Conservation (phyloP, 2,329 filamentous ascomycete genomes). For the Juglanconis oblonga region DNA sequence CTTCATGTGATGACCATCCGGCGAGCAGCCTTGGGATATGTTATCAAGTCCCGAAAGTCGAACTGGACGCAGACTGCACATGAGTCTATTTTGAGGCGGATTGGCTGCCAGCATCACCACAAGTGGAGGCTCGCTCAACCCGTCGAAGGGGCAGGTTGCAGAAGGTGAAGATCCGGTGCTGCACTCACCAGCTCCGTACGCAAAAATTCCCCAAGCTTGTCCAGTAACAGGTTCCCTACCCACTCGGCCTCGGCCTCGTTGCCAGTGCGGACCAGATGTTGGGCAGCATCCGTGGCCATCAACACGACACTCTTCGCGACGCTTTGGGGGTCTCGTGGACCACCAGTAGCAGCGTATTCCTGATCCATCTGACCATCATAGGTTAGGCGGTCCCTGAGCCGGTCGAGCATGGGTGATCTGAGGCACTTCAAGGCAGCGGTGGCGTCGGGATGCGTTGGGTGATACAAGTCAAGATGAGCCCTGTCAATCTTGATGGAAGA, state of each 20-base stretch:
- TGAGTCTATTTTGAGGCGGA: neutral
- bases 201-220: conserved; percentile 23
- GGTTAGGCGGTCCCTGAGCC: conserved; percentile 22
- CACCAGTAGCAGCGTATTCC: conserved; percentile 12
- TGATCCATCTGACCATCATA: conserved; percentile 22
- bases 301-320: conserved; percentile 29
- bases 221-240: conserved; percentile 30
- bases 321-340: conserved; percentile 23
- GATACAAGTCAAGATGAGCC: conserved; percentile 54
- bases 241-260: conserved; percentile 38
- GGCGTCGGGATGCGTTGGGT: conserved; percentile 49
- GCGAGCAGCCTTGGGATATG: too few species aligned
- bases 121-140: neutral
- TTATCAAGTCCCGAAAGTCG: neutral
- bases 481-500: conserved; percentile 40
- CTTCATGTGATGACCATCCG: too few species aligned
- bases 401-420: conserved; percentile 18
- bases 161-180: neutral
- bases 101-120: neutral
- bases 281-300: conserved; percentile 46
- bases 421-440: conserved; percentile 40
- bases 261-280: conserved; percentile 40
- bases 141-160: neutral
- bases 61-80: neutral
- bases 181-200: neutral